These are phyloP conservation scores for Kwoniella shivajii DNA, from an alignment of 1,284 basidiomycete species.

Conservation along the genomic window DNA sequence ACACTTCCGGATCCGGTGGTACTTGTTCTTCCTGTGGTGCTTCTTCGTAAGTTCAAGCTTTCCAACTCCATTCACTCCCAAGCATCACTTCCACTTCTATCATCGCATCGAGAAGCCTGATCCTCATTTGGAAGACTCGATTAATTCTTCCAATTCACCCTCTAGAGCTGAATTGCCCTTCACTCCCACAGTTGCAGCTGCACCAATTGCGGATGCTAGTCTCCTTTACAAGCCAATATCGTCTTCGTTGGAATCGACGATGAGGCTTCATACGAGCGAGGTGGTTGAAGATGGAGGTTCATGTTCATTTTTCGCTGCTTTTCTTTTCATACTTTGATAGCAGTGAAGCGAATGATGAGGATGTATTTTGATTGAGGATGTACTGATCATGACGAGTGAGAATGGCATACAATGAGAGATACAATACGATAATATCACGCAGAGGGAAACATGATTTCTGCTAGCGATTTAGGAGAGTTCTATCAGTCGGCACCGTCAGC, in stretches of 20 bases:
- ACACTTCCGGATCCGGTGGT: conserved; percentile 13
- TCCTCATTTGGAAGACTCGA: too few relatives aligned
- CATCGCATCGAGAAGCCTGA: too few relatives aligned
- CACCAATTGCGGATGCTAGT: conserved; percentile 15
- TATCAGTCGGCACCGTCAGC: not conserved
- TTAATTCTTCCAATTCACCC: too few relatives aligned
- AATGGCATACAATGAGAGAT: not conserved
- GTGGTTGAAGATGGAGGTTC: not conserved
- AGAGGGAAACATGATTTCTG: conserved; percentile 1
- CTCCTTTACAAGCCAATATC: not conserved
- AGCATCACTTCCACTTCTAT: not conserved
- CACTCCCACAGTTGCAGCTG: conserved; percentile 9
- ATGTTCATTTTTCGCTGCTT: conserved; percentile 7
- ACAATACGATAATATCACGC: not conserved
- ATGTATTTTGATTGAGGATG: not conserved
- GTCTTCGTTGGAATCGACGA: too few relatives aligned
- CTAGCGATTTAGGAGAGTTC: conserved; percentile 11
- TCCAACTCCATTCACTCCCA: not conserved
- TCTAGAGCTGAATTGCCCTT: not conserved
- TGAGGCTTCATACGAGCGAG: not conserved
- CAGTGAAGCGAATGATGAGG: not conserved
- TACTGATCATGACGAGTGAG: not conserved
- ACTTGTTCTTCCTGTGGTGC: conserved; percentile 17
- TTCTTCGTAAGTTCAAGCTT: conserved; percentile 9
- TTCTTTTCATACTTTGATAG: conserved; percentile 5